A percentile compares a stretch with the other conserved stretches of the same genome.
phyloP scores from a whole-genome alignment of 805 yeast genomes.

The Pichia scutulata region DNA sequence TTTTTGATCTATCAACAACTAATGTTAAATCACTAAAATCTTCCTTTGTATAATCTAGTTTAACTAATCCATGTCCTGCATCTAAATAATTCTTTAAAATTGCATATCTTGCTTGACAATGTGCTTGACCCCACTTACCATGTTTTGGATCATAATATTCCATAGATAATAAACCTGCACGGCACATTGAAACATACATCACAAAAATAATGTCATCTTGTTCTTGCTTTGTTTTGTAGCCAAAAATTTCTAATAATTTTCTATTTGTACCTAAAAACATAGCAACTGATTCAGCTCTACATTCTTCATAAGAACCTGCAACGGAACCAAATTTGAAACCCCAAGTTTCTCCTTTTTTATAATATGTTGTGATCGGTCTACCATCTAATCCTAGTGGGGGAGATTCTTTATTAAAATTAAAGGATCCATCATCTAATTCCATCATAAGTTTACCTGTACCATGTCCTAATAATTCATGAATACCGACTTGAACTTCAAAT shows the following conservation, averaged over 20 bases:
- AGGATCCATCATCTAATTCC: conserved; percentile 50
- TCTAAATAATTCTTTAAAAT: conserved; percentile 68
- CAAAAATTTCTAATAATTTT: conserved; percentile 65
- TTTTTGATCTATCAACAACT: conserved; percentile 51
- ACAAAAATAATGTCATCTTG: conserved; percentile 59
- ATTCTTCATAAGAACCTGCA: conserved; percentile 87
- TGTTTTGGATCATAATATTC: conserved; percentile 84
- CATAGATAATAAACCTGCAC: conserved; percentile 78
- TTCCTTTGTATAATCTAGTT: conserved; percentile 40
- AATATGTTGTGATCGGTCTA: conserved; percentile 58
- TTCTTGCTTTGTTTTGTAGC: conserved; percentile 46
- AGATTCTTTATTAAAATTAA: conserved; percentile 58
- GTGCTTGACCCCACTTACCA: conserved; percentile 89
- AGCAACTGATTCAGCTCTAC: conserved; percentile 89
- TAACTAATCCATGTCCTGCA: conserved; percentile 53
- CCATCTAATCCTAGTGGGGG: conserved; percentile 59
- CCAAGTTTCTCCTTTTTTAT: conserved; percentile 84
- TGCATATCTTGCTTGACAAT: conserved; percentile 88
- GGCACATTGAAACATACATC: conserved; percentile 74
- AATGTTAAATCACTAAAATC: conserved; percentile 54
- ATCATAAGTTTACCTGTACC: conserved; percentile 79
- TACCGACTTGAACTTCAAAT: conserved; percentile 90
- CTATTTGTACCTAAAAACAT: conserved; percentile 67
- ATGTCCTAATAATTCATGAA: conserved; percentile 86
- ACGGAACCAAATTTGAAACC: conserved; percentile 74